Evolutionary conservation across 805 yeast genomes (phyloP), one percentile per base, ranked within the genome.

Genomic region (Torulaspora quercuum): DNA sequence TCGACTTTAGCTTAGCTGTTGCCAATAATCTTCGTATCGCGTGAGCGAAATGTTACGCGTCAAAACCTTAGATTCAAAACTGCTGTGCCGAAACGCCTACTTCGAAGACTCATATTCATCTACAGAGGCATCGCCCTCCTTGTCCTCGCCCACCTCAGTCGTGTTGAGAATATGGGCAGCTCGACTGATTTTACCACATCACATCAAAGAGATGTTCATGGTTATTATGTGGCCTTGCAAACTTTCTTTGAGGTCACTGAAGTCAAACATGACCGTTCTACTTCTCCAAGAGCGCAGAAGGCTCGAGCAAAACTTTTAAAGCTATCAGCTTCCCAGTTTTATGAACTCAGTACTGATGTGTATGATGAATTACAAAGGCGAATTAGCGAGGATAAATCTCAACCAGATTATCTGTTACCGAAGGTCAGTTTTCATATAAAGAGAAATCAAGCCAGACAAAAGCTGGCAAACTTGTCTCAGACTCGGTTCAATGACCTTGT

Each of bases 371-470:
- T 92, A 42, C 77, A 78, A 52, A 75, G 99, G 54, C 73, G 99
- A 45, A 72, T 75, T 26, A 75, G 69, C 46, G 81, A 79, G 48
- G 69, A 73, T 24, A 66, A 73, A 34, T 69, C 73, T 19, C 76
- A 75, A 46, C 79, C 83, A 1, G 78, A 75, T 37, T 78, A 73
- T 52, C 68, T 90, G 35, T 68, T 78, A 25, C 89, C 95, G 5
- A 76, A 77, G 50, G 69, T 75, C 5, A 70, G 73, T 12, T 87
- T 86, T 64, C 98, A 92, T 61, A 89, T 95, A 27, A 89, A 88
- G 57, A 75, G 99, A 55, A 94, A 92, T 57, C 95, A 88, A 61
- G 97, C 98, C 2, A 74, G 99, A 51, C 85, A 85, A 60, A 90
- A 89, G 63, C 72, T 92, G 49, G 82, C 96, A 4, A 78, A 84